Evolutionary conservation across 495 filamentous ascomycete species (phyloP).

Genomic region (Bathelium albidoporum): DNA sequence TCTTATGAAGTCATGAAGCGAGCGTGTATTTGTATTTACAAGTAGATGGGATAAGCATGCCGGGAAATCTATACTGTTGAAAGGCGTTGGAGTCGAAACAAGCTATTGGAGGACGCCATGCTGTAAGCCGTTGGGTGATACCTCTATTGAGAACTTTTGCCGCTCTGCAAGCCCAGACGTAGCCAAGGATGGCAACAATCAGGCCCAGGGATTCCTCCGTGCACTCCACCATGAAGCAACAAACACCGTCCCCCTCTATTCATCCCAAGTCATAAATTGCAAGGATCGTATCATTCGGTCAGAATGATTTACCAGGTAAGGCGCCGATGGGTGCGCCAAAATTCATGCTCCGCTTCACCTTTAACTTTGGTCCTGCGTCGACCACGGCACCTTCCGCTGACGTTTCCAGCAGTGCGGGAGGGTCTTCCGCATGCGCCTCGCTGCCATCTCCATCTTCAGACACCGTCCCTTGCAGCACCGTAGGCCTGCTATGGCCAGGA

Average conservation of each 20-base stretch:
- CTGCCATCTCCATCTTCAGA: not conserved
- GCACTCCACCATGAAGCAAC: not conserved
- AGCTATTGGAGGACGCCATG: not conserved
- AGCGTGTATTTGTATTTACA: not conserved
- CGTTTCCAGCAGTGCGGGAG: not conserved
- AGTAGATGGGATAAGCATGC: not conserved
- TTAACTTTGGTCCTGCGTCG: slow-evolving; percentile 1
- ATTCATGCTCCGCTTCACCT: not conserved
- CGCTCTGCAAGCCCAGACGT: not conserved
- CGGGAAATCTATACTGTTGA: not conserved
- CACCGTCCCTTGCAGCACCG: slow-evolving; percentile 1
- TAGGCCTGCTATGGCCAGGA: not conserved
- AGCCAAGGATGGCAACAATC: not conserved
- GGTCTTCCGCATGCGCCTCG: not conserved
- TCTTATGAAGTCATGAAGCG: too few relatives aligned
- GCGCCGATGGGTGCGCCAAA: not conserved
- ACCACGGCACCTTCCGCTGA: not conserved
- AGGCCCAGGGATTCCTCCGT: not conserved
- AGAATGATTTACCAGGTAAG: not conserved
- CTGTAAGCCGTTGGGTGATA: not conserved
- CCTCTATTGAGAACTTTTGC: not conserved
- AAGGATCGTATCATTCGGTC: not conserved
- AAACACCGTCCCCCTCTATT: not conserved
- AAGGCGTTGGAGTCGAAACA: not conserved
- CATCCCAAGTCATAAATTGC: not conserved